phyloP scores from a whole-genome alignment of 768 basidiomycete species.

The Termitomyces sp. region DNA sequence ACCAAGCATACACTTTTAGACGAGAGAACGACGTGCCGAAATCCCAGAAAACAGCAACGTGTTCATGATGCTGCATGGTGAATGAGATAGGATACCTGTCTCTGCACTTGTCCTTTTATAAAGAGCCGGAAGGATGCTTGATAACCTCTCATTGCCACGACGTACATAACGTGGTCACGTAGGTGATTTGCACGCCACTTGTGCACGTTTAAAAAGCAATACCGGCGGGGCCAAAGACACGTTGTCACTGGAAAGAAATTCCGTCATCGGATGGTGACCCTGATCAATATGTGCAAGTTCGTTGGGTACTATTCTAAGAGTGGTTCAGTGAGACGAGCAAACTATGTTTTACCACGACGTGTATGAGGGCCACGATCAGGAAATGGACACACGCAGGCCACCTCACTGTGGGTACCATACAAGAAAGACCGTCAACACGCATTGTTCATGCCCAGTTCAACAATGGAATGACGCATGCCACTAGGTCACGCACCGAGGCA shows the following conservation, averaged over 20 bases:
- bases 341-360: not conserved
- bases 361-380: too few species aligned
- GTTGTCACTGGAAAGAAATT: not conserved
- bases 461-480: too few species aligned
- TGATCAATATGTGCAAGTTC: not conserved
- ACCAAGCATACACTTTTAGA: not conserved
- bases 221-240: not conserved
- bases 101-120: constrained; percentile 12
- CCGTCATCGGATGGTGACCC: not conserved
- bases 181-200: not conserved
- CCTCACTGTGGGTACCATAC: not conserved
- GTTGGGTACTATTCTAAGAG: not conserved
- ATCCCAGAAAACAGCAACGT: constrained; percentile 40
- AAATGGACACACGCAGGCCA: not conserved
- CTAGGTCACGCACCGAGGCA: not conserved
- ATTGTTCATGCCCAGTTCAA: not conserved
- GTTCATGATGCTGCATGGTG: constrained; percentile 30
- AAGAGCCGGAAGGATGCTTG: not conserved
- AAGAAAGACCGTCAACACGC: not conserved
- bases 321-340: not conserved
- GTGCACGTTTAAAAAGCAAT: not conserved
- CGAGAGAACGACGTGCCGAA: constrained; percentile 15
- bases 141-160: not conserved
- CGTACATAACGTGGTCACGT: not conserved
- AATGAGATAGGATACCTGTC: constrained; percentile 1